Base-by-base conservation (phyloP, 1,284 basidiomycete genomes). In the Malassezia nana region DNA sequence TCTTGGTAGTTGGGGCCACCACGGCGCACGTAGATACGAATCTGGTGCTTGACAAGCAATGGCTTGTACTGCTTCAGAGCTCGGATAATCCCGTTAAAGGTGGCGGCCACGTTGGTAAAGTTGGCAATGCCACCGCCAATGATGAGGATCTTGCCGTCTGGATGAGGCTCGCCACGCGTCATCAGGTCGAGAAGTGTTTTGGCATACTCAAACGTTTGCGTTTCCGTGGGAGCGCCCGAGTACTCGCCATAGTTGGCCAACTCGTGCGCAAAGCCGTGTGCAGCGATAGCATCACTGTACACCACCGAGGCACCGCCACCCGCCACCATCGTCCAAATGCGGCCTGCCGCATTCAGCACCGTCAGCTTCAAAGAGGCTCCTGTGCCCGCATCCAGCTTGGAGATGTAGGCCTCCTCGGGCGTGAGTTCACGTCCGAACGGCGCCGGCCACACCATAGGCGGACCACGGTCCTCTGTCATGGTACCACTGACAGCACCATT, bases 1-100 rank as follows among this genome's bases (percentile, higher is more conserved):
- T 96, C 92, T 79, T 98, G 94, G 81, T 95, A 98, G 82, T 98
- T 98, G 64, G 94, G 92, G 45, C 92, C 92, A 76, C 91, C 94
- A 76, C 92, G 90, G 71, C 92, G 88, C 52, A 96, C 89, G 75
- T 88, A 98, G 71, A 73, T 73, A 53, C 63, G 65, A 28, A 73
- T 69, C 28, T 63, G 58, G 66, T 73, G 58, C 53, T 66, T 63
- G 52, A 63, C 59, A 20, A 73, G 62, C 22, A 60, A 41, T 6
- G 56, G 42, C 80, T 91, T 89, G 83, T 83, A 90, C 78, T 90
- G 86, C 80, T 94, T 87, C 68, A 98, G 81, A 18, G 92, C 92
- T 58, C 84, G 87, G 76, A 98, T 96, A 81, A 96, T 98, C 65
- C 92, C 92, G 82, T 96, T 96, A 85, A 98, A 98, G 61, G 92